Evolutionary conservation across 805 yeast genomes (phyloP).

Genomic region (Candida nanaspora): DNA sequence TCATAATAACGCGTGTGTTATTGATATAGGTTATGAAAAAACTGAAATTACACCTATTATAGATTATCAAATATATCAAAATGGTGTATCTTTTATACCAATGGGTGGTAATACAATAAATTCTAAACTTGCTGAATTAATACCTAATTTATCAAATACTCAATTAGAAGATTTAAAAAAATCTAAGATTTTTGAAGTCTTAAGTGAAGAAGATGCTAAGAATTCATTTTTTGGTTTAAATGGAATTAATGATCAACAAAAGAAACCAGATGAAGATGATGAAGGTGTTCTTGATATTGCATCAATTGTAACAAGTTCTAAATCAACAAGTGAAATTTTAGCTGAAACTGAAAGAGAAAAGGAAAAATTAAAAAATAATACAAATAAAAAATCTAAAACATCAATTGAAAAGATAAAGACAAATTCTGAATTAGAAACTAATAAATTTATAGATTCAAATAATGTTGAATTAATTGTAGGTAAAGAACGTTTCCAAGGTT

Average conservation of each 20-base stretch:
- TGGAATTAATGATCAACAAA: conserved; percentile 27
- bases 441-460: conserved; percentile 54
- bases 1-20: conserved; percentile 58
- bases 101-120: conserved; percentile 69
- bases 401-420: conserved; percentile 8
- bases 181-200: conserved; percentile 72
- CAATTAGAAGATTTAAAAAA: conserved; percentile 73
- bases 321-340: conserved; percentile 44
- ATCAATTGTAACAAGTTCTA: conserved; percentile 74
- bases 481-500: conserved; percentile 81
- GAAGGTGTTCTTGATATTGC: conserved; percentile 86
- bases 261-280: conserved; percentile 30
- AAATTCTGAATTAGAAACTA: conserved; percentile 69
- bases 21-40: conserved; percentile 73
- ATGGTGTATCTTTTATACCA: conserved; percentile 30
- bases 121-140: conserved; percentile 36
- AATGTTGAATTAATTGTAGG: conserved; percentile 67
- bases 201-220: conserved; percentile 58
- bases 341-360: conserved; percentile 20
- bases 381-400: conserved; percentile 5
- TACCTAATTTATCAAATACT: conserved; percentile 47
- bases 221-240: conserved; percentile 56
- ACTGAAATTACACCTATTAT: conserved; percentile 77
- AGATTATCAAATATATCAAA: conserved; percentile 57
- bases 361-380: conserved; percentile 8